Percentiles rank a stretch among this genome's conserved stretches.
These are phyloP conservation scores for Scutellaria barbata DNA, from an alignment of 257 asterid genomes.

Conservation along the genomic window DNA sequence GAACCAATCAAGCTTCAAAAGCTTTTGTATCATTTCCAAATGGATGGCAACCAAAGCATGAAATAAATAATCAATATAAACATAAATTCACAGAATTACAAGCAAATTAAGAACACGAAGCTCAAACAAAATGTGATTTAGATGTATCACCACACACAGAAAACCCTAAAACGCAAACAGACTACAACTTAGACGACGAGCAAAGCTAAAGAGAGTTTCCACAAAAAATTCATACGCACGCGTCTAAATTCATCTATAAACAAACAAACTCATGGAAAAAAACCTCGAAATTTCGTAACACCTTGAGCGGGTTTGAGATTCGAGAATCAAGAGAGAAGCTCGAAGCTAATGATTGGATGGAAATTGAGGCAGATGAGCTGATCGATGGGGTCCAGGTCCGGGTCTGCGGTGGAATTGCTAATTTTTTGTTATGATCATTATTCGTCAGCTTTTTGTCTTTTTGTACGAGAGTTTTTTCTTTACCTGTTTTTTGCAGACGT, in stretches of 20 bases:
- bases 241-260: not conserved
- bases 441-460: conserved; percentile 25
- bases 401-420: conserved; percentile 37
- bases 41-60: conserved; percentile 29
- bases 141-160: not conserved
- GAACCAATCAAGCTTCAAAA: not conserved
- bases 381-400: conserved; percentile 37
- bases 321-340: conserved; percentile 37
- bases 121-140: not conserved
- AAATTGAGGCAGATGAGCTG: conserved; percentile 38
- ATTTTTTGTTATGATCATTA: conserved; percentile 19
- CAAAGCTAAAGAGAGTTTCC: not conserved
- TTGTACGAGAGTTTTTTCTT: not conserved
- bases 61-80: conserved; percentile 2
- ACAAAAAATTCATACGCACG: not conserved
- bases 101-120: conserved; percentile 16
- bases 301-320: conserved; percentile 37
- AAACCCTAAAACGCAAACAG: conserved; percentile 17
- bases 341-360: conserved; percentile 30
- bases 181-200: conserved; percentile 18
- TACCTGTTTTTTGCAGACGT: not conserved
- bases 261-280: conserved; percentile 15
- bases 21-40: not conserved
- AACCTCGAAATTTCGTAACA: conserved; percentile 28
- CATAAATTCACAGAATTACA: conserved; percentile 5